Percentiles rank a stretch among this genome's conserved stretches.
Conservation (phyloP, 2,329 filamentous ascomycete genomes). For the Whalleya microplaca region DNA sequence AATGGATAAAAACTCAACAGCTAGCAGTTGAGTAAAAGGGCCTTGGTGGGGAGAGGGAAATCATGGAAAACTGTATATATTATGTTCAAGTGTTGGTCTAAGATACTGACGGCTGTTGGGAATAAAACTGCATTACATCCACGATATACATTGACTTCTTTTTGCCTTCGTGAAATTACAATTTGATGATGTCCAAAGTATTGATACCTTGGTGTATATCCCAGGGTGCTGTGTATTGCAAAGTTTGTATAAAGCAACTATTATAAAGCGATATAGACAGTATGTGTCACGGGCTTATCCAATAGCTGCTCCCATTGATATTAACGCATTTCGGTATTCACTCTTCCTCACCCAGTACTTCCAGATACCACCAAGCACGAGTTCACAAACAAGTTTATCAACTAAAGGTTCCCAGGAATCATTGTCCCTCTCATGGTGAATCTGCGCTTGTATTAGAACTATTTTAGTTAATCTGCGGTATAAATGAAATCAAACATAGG, state of each 20-base stretch:
- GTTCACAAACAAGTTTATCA: background rate
- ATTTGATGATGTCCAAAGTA: background rate
- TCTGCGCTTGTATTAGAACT: too few relatives aligned
- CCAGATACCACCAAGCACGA: background rate
- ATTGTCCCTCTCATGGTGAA: too few relatives aligned
- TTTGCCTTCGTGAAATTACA: background rate
- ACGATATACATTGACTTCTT: slow-evolving; percentile 10
- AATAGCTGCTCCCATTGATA: background rate
- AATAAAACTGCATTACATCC: slow-evolving; percentile 33
- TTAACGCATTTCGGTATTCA: background rate
- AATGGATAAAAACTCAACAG: slow-evolving; percentile 6
- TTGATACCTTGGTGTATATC: background rate
- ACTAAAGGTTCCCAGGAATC: too few relatives aligned
- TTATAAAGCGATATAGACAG: too few relatives aligned
- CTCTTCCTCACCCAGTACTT: background rate
- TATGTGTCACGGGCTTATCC: too few relatives aligned
- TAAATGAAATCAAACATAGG: too few relatives aligned
- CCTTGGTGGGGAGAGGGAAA: slow-evolving; percentile 11
- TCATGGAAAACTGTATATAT: slow-evolving; percentile 34
- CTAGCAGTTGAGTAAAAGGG: background rate
- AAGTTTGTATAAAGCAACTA: too few relatives aligned
- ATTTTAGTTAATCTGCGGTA: too few relatives aligned
- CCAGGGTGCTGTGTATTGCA: too few relatives aligned
- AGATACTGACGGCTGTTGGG: slow-evolving; percentile 21
- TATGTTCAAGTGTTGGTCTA: slow-evolving; percentile 27